phyloP scores from a whole-genome alignment of 2,329 filamentous ascomycete genomes.

The Penicillium sp. region DNA sequence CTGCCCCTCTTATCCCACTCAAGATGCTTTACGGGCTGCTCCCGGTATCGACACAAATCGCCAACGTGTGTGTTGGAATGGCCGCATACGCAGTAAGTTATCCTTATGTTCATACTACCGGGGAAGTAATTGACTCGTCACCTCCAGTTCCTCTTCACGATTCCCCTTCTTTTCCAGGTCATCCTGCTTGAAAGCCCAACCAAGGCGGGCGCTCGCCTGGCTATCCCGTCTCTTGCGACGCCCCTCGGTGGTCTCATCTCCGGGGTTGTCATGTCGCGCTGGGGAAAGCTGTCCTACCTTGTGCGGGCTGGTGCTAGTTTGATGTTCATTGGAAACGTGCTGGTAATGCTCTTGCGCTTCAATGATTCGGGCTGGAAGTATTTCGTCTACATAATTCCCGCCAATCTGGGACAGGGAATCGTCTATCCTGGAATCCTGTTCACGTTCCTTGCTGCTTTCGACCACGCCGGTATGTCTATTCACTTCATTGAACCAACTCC shows the following conservation, averaged over 20 bases:
- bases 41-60: constrained; percentile 55
- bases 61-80: constrained; percentile 61
- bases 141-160: constrained; percentile 46
- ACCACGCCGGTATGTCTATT: constrained; percentile 54
- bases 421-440: constrained; percentile 55
- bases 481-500: neutral
- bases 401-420: constrained; percentile 49
- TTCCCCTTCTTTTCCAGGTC: constrained; percentile 47
- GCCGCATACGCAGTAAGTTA: constrained; percentile 60
- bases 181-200: constrained; percentile 44
- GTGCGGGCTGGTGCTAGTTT: constrained; percentile 42
- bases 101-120: neutral
- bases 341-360: constrained; percentile 44
- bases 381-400: constrained; percentile 45
- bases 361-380: constrained; percentile 47
- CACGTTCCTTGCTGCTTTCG: constrained; percentile 62
- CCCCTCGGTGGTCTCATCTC: constrained; percentile 46
- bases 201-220: constrained; percentile 45
- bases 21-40: constrained; percentile 56
- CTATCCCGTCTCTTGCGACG: constrained; percentile 47
- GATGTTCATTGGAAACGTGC: constrained; percentile 46
- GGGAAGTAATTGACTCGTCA: neutral
- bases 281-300: constrained; percentile 44
- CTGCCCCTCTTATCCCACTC: constrained; percentile 46
- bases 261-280: constrained; percentile 49